Base-by-base conservation (phyloP, 1,139 yeast species). In the Lodderomyces beijingensis region DNA sequence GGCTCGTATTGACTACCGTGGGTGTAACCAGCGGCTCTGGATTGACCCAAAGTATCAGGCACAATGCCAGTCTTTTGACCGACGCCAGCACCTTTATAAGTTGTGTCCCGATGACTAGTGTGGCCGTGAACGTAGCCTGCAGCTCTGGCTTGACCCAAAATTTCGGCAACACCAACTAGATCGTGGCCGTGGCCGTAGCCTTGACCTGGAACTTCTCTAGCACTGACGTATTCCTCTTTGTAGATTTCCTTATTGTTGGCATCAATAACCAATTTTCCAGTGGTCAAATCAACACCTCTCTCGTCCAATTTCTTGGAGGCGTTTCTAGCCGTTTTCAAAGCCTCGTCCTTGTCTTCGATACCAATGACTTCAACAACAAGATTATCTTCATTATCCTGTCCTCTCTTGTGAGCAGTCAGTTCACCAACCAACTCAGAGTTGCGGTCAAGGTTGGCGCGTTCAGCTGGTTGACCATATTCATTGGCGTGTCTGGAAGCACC, bases 311-410 rank as follows among this genome's bases (percentile, higher is more conserved):
- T 60, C 32, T 52, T 52, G n/a, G 67, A 52, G 1, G 68, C 63
- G 27, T 53, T 50, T 30, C 59, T 57, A 10, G 70, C 70, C 25
- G 63, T 49, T 31, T 44, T 51, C 7, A 64, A 57, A 4, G 70
- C 69, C 17, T 51, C 45, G 8, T 47, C 50, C 34, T 50, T 50
- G 43, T 61, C 65, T 4, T 57, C 50, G 27, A 59, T 57, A 19
- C 70, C 70, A 41, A 63, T 53, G 10, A 64, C 70, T 42, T 63
- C 69, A 24, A 64, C 64, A 16, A 57, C 51, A 20, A 60, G 47
- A 16, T 49, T 45, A 19, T 45, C 39, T 12, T 21, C 2, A 10
- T 35, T 37, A 16, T 34, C 33, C 12, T 32, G 18, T 19, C 40
- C 32, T 17, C 25, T 28, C 12, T 18, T 29, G 16, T 26, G 30